Base-by-base conservation (phyloP, 169 alveolate species). In the Eimeria tenella region DNA sequence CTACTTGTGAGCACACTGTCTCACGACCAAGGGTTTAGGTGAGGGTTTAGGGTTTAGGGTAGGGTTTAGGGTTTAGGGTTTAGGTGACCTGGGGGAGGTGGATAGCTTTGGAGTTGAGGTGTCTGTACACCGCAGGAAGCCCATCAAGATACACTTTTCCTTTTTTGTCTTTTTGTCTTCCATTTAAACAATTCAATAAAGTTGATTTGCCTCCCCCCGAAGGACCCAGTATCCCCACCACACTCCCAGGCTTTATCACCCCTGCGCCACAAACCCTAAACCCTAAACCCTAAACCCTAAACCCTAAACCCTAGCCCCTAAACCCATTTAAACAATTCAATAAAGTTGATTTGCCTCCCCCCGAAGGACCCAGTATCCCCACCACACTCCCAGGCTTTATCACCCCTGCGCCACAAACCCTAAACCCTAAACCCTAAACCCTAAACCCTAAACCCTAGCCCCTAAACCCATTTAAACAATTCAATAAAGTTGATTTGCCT, bases 171-270 rank as follows among this genome's bases (percentile, higher is more conserved):
- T 4, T 49, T 53, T 77, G n/a, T 77, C 53, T 15, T n/a, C 56
- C 68, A 68, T 68, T 56, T 52, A 77, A 17, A 53, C 68, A 58
- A 49, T 77, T 68, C 31, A 77, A 68, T 7, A 77, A 56, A 5
- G 87, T 77, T 31, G 87, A 19, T 56, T 77, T 77, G 25, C 87
- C 87, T 6, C 70, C n/a, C n/a, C 87, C 87, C 0, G 87, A 77
- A 17, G 87, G 87, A 1, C 87, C 87, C 70, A 77, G 10, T 4
- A 77, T 13, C 7, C 53, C 87, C 25, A 77, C 87, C 50, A n/a
- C n/a, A n/a, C n/a, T n/a, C n/a, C n/a, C n/a, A n/a, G n/a, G n/a
- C n/a, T n/a, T n/a, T n/a, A n/a, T n/a, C n/a, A n/a, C n/a, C n/a
- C n/a, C n/a, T n/a, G n/a, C n/a, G n/a, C n/a, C n/a, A 77, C 87